Evolutionary conservation across 495 filamentous ascomycete species (phyloP).

Genomic region (Pyronema domesticum): DNA sequence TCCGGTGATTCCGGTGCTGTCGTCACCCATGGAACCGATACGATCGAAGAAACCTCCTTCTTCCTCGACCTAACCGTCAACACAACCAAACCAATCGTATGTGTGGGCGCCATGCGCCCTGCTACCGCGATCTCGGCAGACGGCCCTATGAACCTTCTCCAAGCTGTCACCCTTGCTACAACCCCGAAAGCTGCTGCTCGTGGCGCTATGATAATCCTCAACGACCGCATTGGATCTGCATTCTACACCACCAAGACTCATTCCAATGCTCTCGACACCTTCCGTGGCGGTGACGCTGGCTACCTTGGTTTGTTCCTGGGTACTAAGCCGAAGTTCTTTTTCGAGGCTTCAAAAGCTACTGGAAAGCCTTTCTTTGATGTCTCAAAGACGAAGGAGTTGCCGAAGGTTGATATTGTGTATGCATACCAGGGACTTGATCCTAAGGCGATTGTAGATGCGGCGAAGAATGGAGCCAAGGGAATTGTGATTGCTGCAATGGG

Average conservation of each 20-base stretch:
- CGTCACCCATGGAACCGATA: conserved; percentile 36
- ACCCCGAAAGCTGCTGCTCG: conserved; percentile 25
- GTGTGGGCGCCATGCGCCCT: conserved; percentile 35
- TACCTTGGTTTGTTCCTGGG: neutral
- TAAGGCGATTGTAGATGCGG: conserved; percentile 25
- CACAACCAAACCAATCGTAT: conserved; percentile 32
- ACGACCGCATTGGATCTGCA: conserved; percentile 34
- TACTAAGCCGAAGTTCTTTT: neutral
- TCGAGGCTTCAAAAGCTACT: neutral
- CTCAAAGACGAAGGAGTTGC: neutral
- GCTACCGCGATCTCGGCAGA: conserved; percentile 35
- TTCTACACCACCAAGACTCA: conserved; percentile 36
- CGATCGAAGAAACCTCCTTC: conserved; percentile 35
- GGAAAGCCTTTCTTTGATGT: neutral
- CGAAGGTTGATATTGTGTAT: neutral
- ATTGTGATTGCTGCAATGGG: conserved; percentile 30
- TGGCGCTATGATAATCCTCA: conserved; percentile 34
- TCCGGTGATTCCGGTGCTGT: conserved; percentile 31
- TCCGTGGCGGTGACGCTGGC: conserved; percentile 23
- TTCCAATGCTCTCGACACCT: conserved; percentile 35
- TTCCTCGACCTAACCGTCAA: conserved; percentile 33
- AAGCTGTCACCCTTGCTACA: conserved; percentile 32
- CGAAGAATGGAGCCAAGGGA: conserved; percentile 29
- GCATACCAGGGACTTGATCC: conserved; percentile 20
- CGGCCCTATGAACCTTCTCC: conserved; percentile 34